phyloP scores from a whole-genome alignment of 805 yeast species.

The Priceomyces fermenticarens region DNA sequence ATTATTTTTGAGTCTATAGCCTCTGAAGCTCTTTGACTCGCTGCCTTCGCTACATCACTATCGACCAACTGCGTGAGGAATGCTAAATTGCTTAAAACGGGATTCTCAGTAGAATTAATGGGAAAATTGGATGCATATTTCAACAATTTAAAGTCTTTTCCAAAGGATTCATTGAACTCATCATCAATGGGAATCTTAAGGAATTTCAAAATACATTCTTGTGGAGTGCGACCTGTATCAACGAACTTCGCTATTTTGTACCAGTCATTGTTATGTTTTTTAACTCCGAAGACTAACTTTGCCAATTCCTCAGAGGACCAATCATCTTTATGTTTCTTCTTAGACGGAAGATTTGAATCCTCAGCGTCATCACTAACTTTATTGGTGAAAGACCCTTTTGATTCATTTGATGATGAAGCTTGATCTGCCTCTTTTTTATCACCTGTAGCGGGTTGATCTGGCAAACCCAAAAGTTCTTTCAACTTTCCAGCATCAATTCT shows the following conservation, averaged over 20 bases:
- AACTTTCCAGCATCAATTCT: slow-evolving; percentile 38
- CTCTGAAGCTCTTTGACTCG: slow-evolving; percentile 61
- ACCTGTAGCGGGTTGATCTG: background rate
- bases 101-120: slow-evolving; percentile 82
- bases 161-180: slow-evolving; percentile 49
- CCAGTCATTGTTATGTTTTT: slow-evolving; percentile 73
- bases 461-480: slow-evolving; percentile 21
- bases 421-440: background rate
- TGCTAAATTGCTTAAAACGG: slow-evolving; percentile 88
- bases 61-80: slow-evolving; percentile 84
- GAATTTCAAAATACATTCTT: slow-evolving; percentile 78
- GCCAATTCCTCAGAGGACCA: slow-evolving; percentile 72
- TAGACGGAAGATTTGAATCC: slow-evolving; percentile 12
- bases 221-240: slow-evolving; percentile 62
- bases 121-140: slow-evolving; percentile 84
- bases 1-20: slow-evolving; percentile 43
- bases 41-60: slow-evolving; percentile 80
- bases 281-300: slow-evolving; percentile 59
- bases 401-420: background rate
- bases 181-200: slow-evolving; percentile 82
- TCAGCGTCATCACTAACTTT: slow-evolving; percentile 1
- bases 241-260: slow-evolving; percentile 62
- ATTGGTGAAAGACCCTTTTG: background rate
- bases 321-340: slow-evolving; percentile 31
- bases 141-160: slow-evolving; percentile 64